These are phyloP conservation scores for Onygena corvina DNA, from an alignment of 2,329 filamentous ascomycete genomes.

Conservation along the genomic window DNA sequence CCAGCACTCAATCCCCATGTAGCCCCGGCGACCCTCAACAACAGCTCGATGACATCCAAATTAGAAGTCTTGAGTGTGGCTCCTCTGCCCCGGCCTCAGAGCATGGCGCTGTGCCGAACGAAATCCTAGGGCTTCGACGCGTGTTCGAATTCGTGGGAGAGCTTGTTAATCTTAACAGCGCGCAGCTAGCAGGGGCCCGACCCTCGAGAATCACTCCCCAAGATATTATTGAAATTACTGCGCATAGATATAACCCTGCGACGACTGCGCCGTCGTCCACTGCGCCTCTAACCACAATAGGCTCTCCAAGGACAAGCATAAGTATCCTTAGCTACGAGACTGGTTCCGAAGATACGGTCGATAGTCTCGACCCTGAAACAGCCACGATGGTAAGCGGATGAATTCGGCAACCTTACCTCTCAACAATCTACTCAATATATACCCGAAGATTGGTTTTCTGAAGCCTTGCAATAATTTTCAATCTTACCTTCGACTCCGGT, in stretches of 20 bases:
- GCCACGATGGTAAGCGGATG: conserved; percentile 15
- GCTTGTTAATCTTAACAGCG: conserved; percentile 33
- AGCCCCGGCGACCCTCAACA: neutral
- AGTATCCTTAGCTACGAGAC: conserved; percentile 23
- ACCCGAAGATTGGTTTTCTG: neutral
- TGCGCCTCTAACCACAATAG: conserved; percentile 19
- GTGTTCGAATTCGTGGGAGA: conserved; percentile 44
- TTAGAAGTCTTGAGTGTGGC: neutral
- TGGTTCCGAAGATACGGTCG: conserved; percentile 20
- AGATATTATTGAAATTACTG: conserved; percentile 12
- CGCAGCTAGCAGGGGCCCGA: conserved; percentile 13
- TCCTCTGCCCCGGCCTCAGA: conserved; percentile 31
- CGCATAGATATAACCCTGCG: conserved; percentile 7
- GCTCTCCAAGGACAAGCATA: conserved; percentile 20
- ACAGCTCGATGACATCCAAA: neutral
- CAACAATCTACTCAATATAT: neutral
- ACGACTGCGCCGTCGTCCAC: conserved; percentile 18
- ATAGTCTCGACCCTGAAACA: conserved; percentile 19
- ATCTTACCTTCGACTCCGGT: neutral
- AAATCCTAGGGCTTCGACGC: conserved; percentile 41
- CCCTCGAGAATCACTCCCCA: neutral
- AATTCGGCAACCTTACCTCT: neutral
- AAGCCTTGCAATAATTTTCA: neutral
- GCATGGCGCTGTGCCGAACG: conserved; percentile 36
- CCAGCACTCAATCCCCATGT: conserved; percentile 19